Conservation (phyloP, 805 yeast species). For the Cyberlindnera meyerae region DNA sequence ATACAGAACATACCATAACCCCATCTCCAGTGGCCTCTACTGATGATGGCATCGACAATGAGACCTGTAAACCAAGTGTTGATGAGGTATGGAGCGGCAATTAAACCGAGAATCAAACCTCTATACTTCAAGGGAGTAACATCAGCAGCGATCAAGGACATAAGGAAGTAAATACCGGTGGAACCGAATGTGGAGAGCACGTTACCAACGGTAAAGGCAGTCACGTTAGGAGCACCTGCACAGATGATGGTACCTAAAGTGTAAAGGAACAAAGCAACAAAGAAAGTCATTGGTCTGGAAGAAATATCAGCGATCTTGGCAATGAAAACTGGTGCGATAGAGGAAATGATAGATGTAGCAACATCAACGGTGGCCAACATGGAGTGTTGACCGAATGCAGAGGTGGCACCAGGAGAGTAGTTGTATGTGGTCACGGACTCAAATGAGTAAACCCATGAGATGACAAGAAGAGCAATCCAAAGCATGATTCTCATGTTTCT, state of each 20-base stretch:
- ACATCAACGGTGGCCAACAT: conserved; percentile 36
- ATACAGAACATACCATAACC: conserved; percentile 48
- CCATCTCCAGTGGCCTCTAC: conserved; percentile 46
- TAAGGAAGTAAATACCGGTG: conserved; percentile 33
- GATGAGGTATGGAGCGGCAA: conserved; percentile 36
- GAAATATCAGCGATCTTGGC: conserved; percentile 38
- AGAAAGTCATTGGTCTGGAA: conserved; percentile 37
- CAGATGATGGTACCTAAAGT: conserved; percentile 33
- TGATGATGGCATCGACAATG: conserved; percentile 30
- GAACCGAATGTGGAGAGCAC: conserved; percentile 34
- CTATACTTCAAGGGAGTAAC: conserved; percentile 36
- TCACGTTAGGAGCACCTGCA: conserved; percentile 32
- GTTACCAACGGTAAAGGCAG: conserved; percentile 33
- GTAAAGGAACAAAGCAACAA: conserved; percentile 29
- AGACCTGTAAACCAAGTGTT: conserved; percentile 41
- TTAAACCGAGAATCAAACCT: conserved; percentile 32
- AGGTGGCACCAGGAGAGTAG: conserved; percentile 37
- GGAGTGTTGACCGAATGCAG: conserved; percentile 35
- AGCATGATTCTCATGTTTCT: conserved; percentile 14
- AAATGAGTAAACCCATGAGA: conserved; percentile 21
- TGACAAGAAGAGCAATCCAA: conserved; percentile 11
- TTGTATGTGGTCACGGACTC: conserved; percentile 30
- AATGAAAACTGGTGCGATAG: conserved; percentile 35
- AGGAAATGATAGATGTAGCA: conserved; percentile 34
- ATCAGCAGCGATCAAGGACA: conserved; percentile 32